These are phyloP conservation scores for Sarcodon aspratus DNA, from an alignment of 768 basidiomycete genomes.

Conservation along the genomic window DNA sequence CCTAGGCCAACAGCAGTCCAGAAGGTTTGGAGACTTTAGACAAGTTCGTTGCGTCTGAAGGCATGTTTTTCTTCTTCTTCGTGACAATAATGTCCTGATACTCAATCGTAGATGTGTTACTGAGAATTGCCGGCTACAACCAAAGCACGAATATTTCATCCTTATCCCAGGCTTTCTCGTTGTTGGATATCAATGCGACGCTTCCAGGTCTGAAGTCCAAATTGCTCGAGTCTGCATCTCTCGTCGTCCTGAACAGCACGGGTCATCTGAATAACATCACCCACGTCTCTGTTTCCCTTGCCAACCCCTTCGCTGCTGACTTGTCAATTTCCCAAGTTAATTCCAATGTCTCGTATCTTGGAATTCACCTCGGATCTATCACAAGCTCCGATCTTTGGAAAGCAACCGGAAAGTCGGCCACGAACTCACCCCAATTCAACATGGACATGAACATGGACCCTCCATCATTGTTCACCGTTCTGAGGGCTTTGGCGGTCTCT, in stretches of 20 bases:
- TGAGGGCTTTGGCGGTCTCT: constrained; percentile 52
- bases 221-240: constrained; percentile 42
- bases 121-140: constrained; percentile 46
- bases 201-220: constrained; percentile 51
- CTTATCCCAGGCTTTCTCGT: constrained; percentile 47
- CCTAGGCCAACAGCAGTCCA: constrained; percentile 42
- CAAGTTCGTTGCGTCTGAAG: constrained; percentile 54
- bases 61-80: constrained; percentile 16
- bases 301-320: constrained; percentile 56
- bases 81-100: background rate
- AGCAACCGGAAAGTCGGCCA: constrained; percentile 39
- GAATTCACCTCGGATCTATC: constrained; percentile 53
- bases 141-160: constrained; percentile 51
- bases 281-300: constrained; percentile 49
- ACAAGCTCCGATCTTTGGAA: constrained; percentile 37
- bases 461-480: constrained; percentile 55
- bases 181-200: constrained; percentile 39
- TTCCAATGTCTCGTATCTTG: constrained; percentile 51
- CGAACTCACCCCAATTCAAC: constrained; percentile 44
- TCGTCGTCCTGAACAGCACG: constrained; percentile 55
- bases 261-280: constrained; percentile 51
- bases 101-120: constrained; percentile 33
- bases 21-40: constrained; percentile 52
- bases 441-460: constrained; percentile 63
- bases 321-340: constrained; percentile 46